These are phyloP conservation scores for Xylaria arbuscula DNA, from an alignment of 2,329 filamentous ascomycete genomes.

Conservation along the genomic window DNA sequence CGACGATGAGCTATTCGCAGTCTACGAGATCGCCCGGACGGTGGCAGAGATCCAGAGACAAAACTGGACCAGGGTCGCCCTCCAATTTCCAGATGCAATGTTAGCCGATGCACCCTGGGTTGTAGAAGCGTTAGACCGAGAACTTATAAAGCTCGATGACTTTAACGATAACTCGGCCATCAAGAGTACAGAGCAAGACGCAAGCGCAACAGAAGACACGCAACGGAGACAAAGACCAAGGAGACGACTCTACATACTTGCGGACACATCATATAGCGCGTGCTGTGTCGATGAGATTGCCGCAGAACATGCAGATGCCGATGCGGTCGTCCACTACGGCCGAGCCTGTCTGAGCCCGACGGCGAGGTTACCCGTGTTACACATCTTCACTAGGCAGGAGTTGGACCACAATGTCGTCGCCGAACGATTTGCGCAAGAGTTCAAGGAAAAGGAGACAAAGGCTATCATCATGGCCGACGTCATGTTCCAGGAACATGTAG, in stretches of 20 bases:
- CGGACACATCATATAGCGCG: constrained; percentile 94
- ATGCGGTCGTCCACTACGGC: constrained; percentile 94
- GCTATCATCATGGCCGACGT: constrained; percentile 90
- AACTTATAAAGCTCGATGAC: constrained; percentile 46
- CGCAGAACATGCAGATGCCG: constrained; percentile 89
- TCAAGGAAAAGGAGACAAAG: constrained; percentile 70
- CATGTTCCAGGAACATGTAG: constrained; percentile 82
- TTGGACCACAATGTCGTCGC: constrained; percentile 71
- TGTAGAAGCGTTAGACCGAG: constrained; percentile 68
- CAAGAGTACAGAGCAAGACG: constrained; percentile 3
- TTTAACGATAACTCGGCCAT: background rate
- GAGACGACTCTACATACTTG: constrained; percentile 79
- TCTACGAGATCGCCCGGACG: constrained; percentile 89
- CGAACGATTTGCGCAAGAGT: constrained; percentile 74
- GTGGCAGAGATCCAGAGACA: constrained; percentile 78
- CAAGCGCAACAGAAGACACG: background rate
- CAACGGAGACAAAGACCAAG: constrained; percentile 27
- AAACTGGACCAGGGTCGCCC: constrained; percentile 79
- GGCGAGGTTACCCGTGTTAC: constrained; percentile 84
- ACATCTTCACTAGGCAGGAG: constrained; percentile 83
- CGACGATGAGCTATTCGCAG: constrained; percentile 77
- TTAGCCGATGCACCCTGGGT: constrained; percentile 85
- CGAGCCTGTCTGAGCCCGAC: constrained; percentile 92
- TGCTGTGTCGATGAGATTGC: constrained; percentile 98
- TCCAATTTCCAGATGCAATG: constrained; percentile 98